Evolutionary conservation across 2,329 filamentous ascomycete species (phyloP), one percentile per base, ranked within the genome.

Genomic region (Grosmannia clavigera): DNA sequence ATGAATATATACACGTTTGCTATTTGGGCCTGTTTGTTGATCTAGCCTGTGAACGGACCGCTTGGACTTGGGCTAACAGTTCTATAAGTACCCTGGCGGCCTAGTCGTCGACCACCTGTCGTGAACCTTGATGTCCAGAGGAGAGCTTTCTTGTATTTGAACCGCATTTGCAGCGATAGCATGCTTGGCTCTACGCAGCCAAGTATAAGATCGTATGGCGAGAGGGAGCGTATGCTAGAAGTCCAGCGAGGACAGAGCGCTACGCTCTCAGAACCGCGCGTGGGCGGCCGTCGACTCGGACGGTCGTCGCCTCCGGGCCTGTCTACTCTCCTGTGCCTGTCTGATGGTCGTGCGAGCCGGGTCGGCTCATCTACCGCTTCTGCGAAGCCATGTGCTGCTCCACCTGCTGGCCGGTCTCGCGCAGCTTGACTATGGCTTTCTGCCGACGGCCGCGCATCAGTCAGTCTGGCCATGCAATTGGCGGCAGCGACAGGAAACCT

Each of bases 401-500:
- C 19, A 74, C 72, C 59, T 76, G 75, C 63, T 81, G 79, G 12
- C 77, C 78, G 62, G 84, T 80, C 63, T 78, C 78, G 35, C 82
- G 75, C 58, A 85, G 71, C 66, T 83, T 81, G 67, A 82, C 82
- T 60, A 85, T 77, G 48, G 84, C 81, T 67, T 77, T 77, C 82
- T 85, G 27, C 54, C 22, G 19, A 35, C 53, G 29, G 19, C 19
- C 16, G 19, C 3, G 16, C 43, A n/a, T 46, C 19, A 46, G 43
- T 46, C 43, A 11, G 25, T 25, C 35, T 27, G 14, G 40, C 16
- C 22, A 14, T 27, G 33, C 43, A 53, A 25, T 54, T 3, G 11
- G 14, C 38, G 22, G 14, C 4, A 57, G 12, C 14, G 16, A 51
- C 10, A 22, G 7, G n/a, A 1, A 14, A 68, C 90, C 69, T 80